phyloP scores from a whole-genome alignment of 345 rosid genomes.

The Hibiscus trionum region DNA sequence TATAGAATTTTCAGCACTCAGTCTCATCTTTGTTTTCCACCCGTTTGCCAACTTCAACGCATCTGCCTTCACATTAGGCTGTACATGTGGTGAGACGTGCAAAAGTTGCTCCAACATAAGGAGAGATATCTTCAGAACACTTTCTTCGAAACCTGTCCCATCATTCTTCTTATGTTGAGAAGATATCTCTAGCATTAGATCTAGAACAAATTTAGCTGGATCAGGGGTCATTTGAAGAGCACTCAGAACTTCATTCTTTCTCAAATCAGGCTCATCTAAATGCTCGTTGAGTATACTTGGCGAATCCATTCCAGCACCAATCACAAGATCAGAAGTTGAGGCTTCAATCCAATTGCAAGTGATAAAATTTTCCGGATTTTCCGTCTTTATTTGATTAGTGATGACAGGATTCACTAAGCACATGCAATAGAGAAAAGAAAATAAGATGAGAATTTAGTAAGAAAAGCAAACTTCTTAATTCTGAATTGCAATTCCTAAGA shows the following conservation, averaged over 20 bases:
- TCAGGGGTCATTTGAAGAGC: conserved; percentile 22
- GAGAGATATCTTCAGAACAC: conserved; percentile 4
- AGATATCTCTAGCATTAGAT: conserved; percentile 18
- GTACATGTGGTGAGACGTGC: conserved; percentile 16
- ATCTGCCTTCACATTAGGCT: conserved; percentile 19
- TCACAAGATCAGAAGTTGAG: conserved; percentile 4
- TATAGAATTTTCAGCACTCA: conserved; percentile 11
- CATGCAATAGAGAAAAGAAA: not conserved
- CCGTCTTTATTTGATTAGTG: not conserved
- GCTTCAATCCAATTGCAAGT: not conserved
- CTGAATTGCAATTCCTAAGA: not conserved
- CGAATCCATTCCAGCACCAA: conserved; percentile 8
- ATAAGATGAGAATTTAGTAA: not conserved
- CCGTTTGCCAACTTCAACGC: conserved; percentile 21
- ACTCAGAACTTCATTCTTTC: conserved; percentile 12
- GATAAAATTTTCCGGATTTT: not conserved
- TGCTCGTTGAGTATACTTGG: not conserved
- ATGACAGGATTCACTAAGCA: not conserved
- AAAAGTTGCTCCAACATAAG: conserved; percentile 28
- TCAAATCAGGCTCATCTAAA: conserved; percentile 13
- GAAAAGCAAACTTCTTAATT: not conserved
- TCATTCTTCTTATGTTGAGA: conserved; percentile 5
- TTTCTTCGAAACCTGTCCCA: conserved; percentile 15
- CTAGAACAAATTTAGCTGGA: conserved; percentile 32
- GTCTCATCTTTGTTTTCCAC: conserved; percentile 31